phyloP scores from a whole-genome alignment of 2,329 filamentous ascomycete species.

The Botrytis tulipae region DNA sequence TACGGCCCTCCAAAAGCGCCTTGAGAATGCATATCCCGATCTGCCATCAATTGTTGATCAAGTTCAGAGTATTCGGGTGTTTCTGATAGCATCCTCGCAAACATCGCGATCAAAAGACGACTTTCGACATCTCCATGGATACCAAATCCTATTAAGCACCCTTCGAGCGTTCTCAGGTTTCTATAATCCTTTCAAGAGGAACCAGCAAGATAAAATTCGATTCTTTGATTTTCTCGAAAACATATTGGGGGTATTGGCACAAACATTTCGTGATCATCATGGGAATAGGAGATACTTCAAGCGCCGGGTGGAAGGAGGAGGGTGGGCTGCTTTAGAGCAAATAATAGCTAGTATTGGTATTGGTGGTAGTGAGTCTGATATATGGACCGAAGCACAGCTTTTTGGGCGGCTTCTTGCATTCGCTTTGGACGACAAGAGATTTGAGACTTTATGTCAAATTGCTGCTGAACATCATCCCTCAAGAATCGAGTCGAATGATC shows the following conservation, averaged over 20 bases:
- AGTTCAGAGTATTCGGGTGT: conserved; percentile 35
- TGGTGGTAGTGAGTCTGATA: conserved; percentile 64
- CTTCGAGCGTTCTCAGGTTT: conserved; percentile 71
- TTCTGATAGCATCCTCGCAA: conserved; percentile 44
- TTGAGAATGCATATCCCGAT: conserved; percentile 35
- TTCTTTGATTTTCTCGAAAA: conserved; percentile 69
- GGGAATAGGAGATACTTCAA: conserved; percentile 89
- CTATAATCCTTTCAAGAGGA: conserved; percentile 66
- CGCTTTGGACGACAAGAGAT: conserved; percentile 72
- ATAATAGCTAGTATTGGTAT: conserved; percentile 66
- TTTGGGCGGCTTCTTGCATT: conserved; percentile 83
- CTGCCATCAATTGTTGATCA: conserved; percentile 38
- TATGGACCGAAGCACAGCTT: conserved; percentile 67
- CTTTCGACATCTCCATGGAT: conserved; percentile 78
- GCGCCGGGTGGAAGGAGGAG: conserved; percentile 69
- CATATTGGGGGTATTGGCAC: conserved; percentile 69
- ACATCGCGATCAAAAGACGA: conserved; percentile 65
- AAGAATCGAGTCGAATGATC: conserved; percentile 3
- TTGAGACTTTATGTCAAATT: conserved; percentile 66
- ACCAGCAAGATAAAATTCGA: conserved; percentile 59
- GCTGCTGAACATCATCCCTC: conserved; percentile 39
- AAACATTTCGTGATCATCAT: conserved; percentile 66
- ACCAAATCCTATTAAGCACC: conserved; percentile 68
- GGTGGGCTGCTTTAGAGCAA: conserved; percentile 75
- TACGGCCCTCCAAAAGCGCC: conserved; percentile 37